phyloP scores from a whole-genome alignment of 768 basidiomycete species.

The Boletellus ananas region DNA sequence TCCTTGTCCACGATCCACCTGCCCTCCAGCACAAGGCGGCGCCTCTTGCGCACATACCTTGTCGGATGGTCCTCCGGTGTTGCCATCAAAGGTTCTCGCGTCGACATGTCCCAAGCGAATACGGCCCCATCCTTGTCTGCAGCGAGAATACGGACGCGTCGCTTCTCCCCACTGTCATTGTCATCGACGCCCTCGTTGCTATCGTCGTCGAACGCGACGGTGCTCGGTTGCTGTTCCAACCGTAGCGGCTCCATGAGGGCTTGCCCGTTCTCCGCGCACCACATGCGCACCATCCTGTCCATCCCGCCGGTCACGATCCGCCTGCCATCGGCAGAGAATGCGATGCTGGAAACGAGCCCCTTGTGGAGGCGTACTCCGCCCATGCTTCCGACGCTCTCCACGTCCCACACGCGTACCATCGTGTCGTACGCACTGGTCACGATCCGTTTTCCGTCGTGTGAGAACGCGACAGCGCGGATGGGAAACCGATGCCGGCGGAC shows the following conservation, averaged over 20 bases:
- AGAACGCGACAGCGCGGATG: slow-evolving; percentile 26
- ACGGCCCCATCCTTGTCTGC: slow-evolving; percentile 19
- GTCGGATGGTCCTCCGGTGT: slow-evolving; percentile 20
- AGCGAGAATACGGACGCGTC: slow-evolving; percentile 19
- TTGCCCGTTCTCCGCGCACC: slow-evolving; percentile 24
- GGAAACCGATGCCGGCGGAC: slow-evolving; percentile 27
- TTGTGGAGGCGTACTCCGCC: slow-evolving; percentile 24
- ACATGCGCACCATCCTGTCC: slow-evolving; percentile 29
- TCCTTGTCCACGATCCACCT: slow-evolving; percentile 24
- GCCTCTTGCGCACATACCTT: slow-evolving; percentile 1
- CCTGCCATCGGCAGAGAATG: slow-evolving; percentile 28
- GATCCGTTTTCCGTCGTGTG: slow-evolving; percentile 25
- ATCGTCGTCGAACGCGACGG: slow-evolving; percentile 25
- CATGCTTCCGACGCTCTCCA: slow-evolving; percentile 27
- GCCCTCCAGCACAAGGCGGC: slow-evolving; percentile 14
- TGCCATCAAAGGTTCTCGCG: slow-evolving; percentile 15
- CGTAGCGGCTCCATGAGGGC: slow-evolving; percentile 18
- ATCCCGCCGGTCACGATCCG: slow-evolving; percentile 29
- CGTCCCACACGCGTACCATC: slow-evolving; percentile 32
- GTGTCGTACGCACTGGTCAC: slow-evolving; percentile 26
- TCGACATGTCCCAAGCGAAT: slow-evolving; percentile 27
- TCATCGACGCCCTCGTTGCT: not conserved
- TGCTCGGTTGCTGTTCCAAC: slow-evolving; percentile 16
- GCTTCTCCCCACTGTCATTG: not conserved
- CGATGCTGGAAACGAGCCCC: slow-evolving; percentile 22